These are phyloP conservation scores for Astragalus glycyphyllos DNA, from an alignment of 306 rosid species.

Conservation along the genomic window DNA sequence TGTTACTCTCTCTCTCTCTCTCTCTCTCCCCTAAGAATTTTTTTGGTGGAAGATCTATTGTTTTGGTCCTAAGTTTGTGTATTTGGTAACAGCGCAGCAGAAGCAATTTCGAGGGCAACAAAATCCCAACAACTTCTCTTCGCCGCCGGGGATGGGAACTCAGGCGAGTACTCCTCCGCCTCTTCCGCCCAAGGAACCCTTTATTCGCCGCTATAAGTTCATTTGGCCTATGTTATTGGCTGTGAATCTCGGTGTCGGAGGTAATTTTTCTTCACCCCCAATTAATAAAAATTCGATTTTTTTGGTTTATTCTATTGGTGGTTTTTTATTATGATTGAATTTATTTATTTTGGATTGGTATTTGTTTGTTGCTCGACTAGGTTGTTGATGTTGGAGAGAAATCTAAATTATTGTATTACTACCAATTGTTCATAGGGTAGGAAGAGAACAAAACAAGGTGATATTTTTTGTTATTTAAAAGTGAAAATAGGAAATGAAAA, in stretches of 20 bases:
- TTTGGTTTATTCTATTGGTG: background rate
- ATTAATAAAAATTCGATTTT: background rate
- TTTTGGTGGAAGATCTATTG: background rate
- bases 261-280: slow-evolving; percentile 48
- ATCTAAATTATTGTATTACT: background rate
- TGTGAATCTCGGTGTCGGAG: slow-evolving; percentile 87
- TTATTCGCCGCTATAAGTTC: slow-evolving; percentile 78
- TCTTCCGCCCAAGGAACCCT: slow-evolving; percentile 66
- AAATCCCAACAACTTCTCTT: slow-evolving; percentile 49
- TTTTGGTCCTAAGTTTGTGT: slow-evolving; percentile 31
- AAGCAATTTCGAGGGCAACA: slow-evolving; percentile 66
- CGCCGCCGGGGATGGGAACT: slow-evolving; percentile 54
- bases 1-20: slow-evolving; percentile 42
- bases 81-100: slow-evolving; percentile 53
- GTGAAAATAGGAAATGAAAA: background rate
- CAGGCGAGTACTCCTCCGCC: slow-evolving; percentile 51
- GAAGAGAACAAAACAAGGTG: background rate
- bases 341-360: slow-evolving; percentile 1
- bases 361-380: slow-evolving; percentile 16
- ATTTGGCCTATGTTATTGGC: slow-evolving; percentile 86
- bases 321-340: background rate
- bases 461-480: background rate
- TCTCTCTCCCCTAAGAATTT: background rate
- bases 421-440: background rate
- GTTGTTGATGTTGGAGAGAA: slow-evolving; percentile 14